Evolutionary conservation across 2,329 filamentous ascomycete species (phyloP), one percentile per base, ranked within the genome.

Genomic region (Penicillium sp.): DNA sequence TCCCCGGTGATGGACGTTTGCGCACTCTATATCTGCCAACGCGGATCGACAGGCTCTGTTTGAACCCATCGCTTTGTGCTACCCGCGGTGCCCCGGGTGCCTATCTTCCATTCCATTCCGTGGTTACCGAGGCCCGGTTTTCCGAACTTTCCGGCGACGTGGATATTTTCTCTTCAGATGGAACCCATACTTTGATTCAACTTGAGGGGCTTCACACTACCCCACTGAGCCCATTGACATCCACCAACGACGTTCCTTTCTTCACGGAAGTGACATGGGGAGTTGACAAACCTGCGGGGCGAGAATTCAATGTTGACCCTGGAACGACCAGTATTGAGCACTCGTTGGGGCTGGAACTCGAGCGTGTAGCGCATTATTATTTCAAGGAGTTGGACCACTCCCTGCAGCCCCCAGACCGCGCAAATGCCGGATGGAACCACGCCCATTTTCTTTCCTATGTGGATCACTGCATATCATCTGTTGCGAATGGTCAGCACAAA

Each of bases 91-190:
- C 48, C 1, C 54, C 52, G 1, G 64, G 57, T 1, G 34, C 47
- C 34, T 6, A 50, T 2, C 43, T 67, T 32, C 52, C 42, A 6
- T 67, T 67, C 10, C 49, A 55, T 34, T 59, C 65, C 5, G 50
- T 55, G 2, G 62, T 66, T 7, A 52, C 50, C 6, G 49, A 56
- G 10, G 34, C 49, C 13, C 46, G 40, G 4, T 62, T 60, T 10
- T 49, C 54, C 2, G 60, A 61, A 22, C 53, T 68, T 2, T 60
- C 63, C n/a, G 65, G 64, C 11, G 63, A 67, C 52, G 60, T 67
- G 40, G 60, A 67, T 9, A 52, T 68, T 1, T 62, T 57, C 22
- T 58, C 60, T 11, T 18, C 36, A 7, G 56, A 64, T 43, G 58
- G 60, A 1, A 31, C 34, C 16, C 39, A 50, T n/a, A 59, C 57